These are phyloP conservation scores for Peronosclerospora sorghi DNA, from an alignment of 352 stramenopile species.

Conservation along the genomic window DNA sequence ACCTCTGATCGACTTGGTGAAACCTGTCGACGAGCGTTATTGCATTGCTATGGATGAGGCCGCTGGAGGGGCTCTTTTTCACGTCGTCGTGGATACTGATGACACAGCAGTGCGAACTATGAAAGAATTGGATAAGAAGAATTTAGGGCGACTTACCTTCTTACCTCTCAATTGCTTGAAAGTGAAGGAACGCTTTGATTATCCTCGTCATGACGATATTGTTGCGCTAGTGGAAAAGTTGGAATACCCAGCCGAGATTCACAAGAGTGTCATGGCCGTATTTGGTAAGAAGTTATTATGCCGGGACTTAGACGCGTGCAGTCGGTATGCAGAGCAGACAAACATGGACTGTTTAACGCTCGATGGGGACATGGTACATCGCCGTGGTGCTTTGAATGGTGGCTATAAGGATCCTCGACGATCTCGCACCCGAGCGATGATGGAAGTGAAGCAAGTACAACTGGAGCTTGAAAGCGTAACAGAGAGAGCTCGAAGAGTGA, in stretches of 20 bases:
- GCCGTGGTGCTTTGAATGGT: slow-evolving; percentile 92
- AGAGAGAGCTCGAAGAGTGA: slow-evolving; percentile 71
- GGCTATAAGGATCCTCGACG: slow-evolving; percentile 90
- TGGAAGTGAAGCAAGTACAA: slow-evolving; percentile 75
- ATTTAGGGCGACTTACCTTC: slow-evolving; percentile 94
- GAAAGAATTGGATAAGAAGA: slow-evolving; percentile 89
- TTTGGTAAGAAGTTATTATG: slow-evolving; percentile 97
- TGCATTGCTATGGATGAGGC: slow-evolving; percentile 93
- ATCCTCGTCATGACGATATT: slow-evolving; percentile 69
- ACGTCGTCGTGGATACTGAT: slow-evolving; percentile 98
- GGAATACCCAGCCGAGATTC: slow-evolving; percentile 75
- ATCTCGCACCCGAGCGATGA: slow-evolving; percentile 70
- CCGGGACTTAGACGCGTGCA: slow-evolving; percentile 85
- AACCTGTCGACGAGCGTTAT: slow-evolving; percentile 82
- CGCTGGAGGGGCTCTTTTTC: slow-evolving; percentile 92
- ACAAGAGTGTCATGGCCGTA: slow-evolving; percentile 89
- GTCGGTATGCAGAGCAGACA: slow-evolving; percentile 59
- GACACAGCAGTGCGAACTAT: slow-evolving; percentile 92
- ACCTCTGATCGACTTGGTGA: slow-evolving; percentile 94
- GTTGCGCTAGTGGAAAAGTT: slow-evolving; percentile 82
- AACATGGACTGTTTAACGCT: slow-evolving; percentile 98
- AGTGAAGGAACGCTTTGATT: slow-evolving; percentile 71
- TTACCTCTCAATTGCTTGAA: slow-evolving; percentile 90
- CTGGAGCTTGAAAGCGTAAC: slow-evolving; percentile 56
- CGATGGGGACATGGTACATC: slow-evolving; percentile 96